Evolutionary conservation across 139 green algal species (phyloP), one percentile per base, ranked within the genome.

Genomic region (Chlorella sp.): DNA sequence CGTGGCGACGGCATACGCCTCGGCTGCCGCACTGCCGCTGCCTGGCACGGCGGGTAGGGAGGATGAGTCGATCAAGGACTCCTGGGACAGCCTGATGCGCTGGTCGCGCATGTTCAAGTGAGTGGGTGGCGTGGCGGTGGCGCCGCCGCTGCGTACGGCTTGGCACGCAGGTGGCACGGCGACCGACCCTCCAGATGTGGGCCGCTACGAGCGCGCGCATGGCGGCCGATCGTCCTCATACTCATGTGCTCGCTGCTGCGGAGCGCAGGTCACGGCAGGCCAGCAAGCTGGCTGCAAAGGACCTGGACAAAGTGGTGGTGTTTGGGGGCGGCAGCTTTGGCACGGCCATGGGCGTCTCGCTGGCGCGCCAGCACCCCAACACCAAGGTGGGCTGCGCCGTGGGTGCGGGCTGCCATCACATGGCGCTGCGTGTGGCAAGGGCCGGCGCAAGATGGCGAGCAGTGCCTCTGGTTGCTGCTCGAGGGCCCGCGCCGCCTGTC

Each of bases 321-420:
- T 98, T 99, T 78, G 96, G 96, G 2, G 96, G 95, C 7, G 96
- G 96, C 12, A 95, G 88, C 36, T 99, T 99, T 73, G 96, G 94
- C 40, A 99, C 96, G 4, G 96, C 96, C 1, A 97, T 99, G 90
- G 96, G 77, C 1, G 84, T 76, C 27, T 72, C 90, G 15, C 80
- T 99, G 12, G 96, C 96, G 4, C 75, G 90, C 1, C 93, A 98
- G 73, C 95, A 96, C 67, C 45, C 64, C 2, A 71, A 88, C 12
- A 67, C 98, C 40, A 86, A 97, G 58, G 94, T 97, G 21, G 83
- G 46, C 46, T 55, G 46, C 46, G n/a, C n/a, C n/a, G n/a, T n/a
- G n/a, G n/a, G n/a, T n/a, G n/a, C n/a, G n/a, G n/a, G n/a, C n/a
- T n/a, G n/a, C n/a, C n/a, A n/a, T n/a, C n/a, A n/a, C n/a, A n/a